phyloP scores from a whole-genome alignment of 371 early-diverging fungal species.

The Mucor indicus region DNA sequence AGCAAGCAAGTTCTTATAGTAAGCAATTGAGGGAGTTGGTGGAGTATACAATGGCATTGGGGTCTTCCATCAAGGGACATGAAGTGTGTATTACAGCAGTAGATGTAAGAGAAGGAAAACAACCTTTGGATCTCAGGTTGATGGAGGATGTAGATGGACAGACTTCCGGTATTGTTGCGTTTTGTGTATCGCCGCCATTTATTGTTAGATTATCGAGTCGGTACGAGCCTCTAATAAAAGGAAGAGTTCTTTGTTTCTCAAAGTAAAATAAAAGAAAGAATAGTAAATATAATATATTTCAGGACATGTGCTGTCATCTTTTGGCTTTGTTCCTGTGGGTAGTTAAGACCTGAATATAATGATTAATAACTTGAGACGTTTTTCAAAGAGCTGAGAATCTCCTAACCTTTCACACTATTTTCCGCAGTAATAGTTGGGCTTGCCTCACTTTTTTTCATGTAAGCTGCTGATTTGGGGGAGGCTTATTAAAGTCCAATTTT shows the following conservation, averaged over 20 bases:
- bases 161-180: constrained; percentile 31
- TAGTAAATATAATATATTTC: too few relatives aligned
- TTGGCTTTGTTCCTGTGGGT: too few relatives aligned
- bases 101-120: constrained; percentile 32
- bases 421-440: too few relatives aligned
- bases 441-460: too few relatives aligned
- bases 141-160: constrained; percentile 45
- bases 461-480: too few relatives aligned
- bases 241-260: constrained; percentile 33
- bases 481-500: too few relatives aligned
- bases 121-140: constrained; percentile 26
- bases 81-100: constrained; percentile 39
- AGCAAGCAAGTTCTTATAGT: constrained; percentile 19
- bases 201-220: constrained; percentile 24
- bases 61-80: constrained; percentile 47
- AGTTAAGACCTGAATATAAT: too few relatives aligned
- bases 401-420: too few relatives aligned
- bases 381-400: too few relatives aligned
- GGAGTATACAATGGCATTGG: constrained; percentile 29
- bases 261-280: background rate
- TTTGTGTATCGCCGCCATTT: constrained; percentile 50
- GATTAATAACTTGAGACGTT: too few relatives aligned
- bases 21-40: constrained; percentile 32
- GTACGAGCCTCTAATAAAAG: constrained; percentile 36
- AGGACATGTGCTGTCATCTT: too few relatives aligned